Percentiles rank a stretch among this genome's conserved stretches.
Conservation (phyloP, 225 moss, liverwort and hornwort species). For the Polytrichum formosum region DNA sequence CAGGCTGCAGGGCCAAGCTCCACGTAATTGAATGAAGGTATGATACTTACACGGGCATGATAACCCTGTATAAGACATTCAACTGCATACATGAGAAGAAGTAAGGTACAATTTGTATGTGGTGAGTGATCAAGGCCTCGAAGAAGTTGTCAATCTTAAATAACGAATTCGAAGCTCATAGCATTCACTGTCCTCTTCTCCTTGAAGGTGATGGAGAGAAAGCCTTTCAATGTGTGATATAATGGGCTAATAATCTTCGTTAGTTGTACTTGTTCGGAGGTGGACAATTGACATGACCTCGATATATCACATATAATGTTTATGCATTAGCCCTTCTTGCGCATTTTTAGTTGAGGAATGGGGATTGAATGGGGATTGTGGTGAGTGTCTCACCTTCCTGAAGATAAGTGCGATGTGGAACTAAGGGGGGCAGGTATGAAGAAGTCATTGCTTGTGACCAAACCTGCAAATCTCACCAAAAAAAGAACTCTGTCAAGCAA, state of each 20-base stretch:
- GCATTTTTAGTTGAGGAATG: neutral
- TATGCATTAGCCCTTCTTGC: neutral
- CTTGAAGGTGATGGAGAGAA: neutral
- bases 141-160: neutral
- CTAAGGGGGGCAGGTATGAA: conserved; percentile 55
- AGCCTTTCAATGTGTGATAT: no score
- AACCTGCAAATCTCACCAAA: conserved; percentile 17
- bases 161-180: neutral
- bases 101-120: neutral
- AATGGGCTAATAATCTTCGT: no score
- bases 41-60: neutral
- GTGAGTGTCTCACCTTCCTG: conserved; percentile 23
- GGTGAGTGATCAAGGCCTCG: no score
- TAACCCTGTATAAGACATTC: neutral
- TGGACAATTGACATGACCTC: neutral
- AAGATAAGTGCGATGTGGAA: conserved; percentile 16
- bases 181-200: neutral
- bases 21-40: neutral
- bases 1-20: no score
- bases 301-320: neutral
- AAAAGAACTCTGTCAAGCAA: neutral
- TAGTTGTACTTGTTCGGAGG: no score
- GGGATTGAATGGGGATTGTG: neutral
- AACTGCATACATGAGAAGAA: neutral
- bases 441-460: conserved; percentile 70